A percentile compares a stretch with the other conserved stretches of the same genome.
phyloP scores from a whole-genome alignment of 2,329 filamentous ascomycete species.

The Tolypocladium ovalisporum region DNA sequence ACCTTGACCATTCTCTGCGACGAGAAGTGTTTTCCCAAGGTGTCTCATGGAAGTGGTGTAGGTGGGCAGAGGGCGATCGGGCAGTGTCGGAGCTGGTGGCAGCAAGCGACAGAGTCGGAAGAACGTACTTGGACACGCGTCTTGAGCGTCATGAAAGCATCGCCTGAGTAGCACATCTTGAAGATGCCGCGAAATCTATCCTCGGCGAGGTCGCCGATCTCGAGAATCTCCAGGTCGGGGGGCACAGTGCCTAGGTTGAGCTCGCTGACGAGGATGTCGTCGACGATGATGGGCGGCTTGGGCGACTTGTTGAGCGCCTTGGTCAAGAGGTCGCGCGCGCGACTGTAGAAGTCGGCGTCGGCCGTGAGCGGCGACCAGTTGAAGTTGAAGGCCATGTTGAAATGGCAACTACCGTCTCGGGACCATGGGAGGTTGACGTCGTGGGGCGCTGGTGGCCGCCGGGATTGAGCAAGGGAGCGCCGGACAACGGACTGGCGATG shows the following conservation, averaged over 20 bases:
- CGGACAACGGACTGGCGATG: not conserved
- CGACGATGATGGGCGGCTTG: constrained; percentile 97
- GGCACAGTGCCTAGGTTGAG: constrained; percentile 92
- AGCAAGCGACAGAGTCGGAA: constrained; percentile 4
- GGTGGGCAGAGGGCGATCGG: constrained; percentile 4
- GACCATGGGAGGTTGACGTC: constrained; percentile 18
- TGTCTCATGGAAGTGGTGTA: not conserved
- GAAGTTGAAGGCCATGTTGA: constrained; percentile 98
- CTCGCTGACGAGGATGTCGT: constrained; percentile 97
- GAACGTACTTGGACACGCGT: constrained; percentile 78
- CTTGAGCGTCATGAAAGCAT: constrained; percentile 89
- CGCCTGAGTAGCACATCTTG: constrained; percentile 96
- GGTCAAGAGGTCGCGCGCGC: constrained; percentile 88
- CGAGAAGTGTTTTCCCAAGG: not conserved
- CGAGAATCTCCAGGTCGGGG: constrained; percentile 89
- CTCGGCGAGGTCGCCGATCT: constrained; percentile 95
- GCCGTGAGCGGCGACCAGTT: constrained; percentile 99
- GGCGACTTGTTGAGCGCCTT: constrained; percentile 94
- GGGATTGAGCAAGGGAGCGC: not conserved
- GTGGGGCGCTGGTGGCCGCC: constrained; percentile 7
- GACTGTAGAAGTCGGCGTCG: constrained; percentile 81
- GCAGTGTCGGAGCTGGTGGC: constrained; percentile 7
- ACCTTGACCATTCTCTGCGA: not conserved
- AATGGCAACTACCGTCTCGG: constrained; percentile 28
- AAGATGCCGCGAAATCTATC: constrained; percentile 97